Evolutionary conservation across 441 rosid genomes (phyloP).

Genomic region (Hura crepitans): DNA sequence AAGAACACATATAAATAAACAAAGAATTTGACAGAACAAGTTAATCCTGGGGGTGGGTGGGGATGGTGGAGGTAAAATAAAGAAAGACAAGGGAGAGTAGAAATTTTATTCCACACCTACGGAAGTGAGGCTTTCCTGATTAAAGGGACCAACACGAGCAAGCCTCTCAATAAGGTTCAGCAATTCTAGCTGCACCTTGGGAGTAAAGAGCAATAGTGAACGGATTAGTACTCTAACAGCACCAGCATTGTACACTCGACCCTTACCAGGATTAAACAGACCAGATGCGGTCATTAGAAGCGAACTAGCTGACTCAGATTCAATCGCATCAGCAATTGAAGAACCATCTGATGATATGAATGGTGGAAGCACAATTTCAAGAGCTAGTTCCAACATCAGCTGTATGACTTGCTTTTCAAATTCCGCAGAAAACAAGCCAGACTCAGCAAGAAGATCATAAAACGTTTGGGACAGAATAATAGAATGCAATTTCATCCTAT

Average conservation of each 20-base stretch:
- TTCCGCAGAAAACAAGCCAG: conserved; percentile 93
- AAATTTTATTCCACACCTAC: conserved; percentile 59
- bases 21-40: conserved; percentile 25
- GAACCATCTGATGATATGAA: conserved; percentile 59
- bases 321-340: conserved; percentile 38
- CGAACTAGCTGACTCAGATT: conserved; percentile 49
- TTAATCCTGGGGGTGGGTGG: too few relatives aligned
- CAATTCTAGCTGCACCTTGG: conserved; percentile 89
- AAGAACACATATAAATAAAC: conserved; percentile 4
- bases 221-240: conserved; percentile 86
- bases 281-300: conserved; percentile 61
- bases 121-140: conserved; percentile 95
- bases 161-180: conserved; percentile 77
- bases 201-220: conserved; percentile 89
- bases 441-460: conserved; percentile 88
- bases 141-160: conserved; percentile 88
- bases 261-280: conserved; percentile 69
- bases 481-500: conserved; percentile 82
- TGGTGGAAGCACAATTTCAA: conserved; percentile 94
- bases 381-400: conserved; percentile 87
- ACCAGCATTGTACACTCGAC: conserved; percentile 85
- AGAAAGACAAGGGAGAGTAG: not conserved
- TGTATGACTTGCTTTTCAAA: conserved; percentile 97
- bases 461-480: conserved; percentile 87
- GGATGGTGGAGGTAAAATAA: too few relatives aligned